Base-by-base conservation (phyloP, 164 flowering plant genomes). In the Tinospora cordifolia region DNA sequence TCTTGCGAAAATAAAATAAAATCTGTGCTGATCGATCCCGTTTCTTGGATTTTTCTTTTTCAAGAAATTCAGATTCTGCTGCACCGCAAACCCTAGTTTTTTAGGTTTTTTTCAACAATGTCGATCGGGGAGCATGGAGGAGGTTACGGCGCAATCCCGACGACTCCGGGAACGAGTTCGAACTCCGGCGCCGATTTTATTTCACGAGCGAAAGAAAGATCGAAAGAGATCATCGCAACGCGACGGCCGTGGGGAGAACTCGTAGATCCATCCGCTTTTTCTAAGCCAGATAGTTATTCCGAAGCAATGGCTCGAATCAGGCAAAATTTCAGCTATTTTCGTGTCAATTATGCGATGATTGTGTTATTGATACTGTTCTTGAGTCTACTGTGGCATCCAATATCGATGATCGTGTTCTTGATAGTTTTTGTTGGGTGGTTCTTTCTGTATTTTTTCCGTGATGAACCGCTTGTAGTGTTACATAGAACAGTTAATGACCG, bases 221-320 rank as follows among this genome's bases (percentile, higher is more conserved):
- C 57, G 15, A 47, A 54, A 71, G 36, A 71, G 24, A 9, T 69
- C 13, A 27, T 62, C 58, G 75, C 86, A 26, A 47, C 76, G 14
- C 78, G 77, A 59, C 84, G 85, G 1, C 90, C 92, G 21, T 87
- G 92, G 90, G 62, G 65, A 24, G 82, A 79, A 62, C 75, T 91
- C 78, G 62, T 78, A 10, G 75, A 78, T 72, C 71, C 68, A 36
- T 44, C 82, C 22, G 62, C 88, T 25, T 68, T 91, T 67, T 58
- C 62, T 60, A 80, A 84, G 78, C 92, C 95, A 11, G 67, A 81
- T 72, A 72, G 79, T 75, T 65, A 74, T 74, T 66, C 84, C 57
- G 93, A 87, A 69, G 77, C 87, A 67, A 77, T 83, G 58, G 69
- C 74, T 9, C 87, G 90, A 40, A 68, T 90, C 76, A 41, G 60